These are phyloP conservation scores for Nitzschia sp. DNA, from an alignment of 108 stramenopile genomes.

Conservation along the genomic window DNA sequence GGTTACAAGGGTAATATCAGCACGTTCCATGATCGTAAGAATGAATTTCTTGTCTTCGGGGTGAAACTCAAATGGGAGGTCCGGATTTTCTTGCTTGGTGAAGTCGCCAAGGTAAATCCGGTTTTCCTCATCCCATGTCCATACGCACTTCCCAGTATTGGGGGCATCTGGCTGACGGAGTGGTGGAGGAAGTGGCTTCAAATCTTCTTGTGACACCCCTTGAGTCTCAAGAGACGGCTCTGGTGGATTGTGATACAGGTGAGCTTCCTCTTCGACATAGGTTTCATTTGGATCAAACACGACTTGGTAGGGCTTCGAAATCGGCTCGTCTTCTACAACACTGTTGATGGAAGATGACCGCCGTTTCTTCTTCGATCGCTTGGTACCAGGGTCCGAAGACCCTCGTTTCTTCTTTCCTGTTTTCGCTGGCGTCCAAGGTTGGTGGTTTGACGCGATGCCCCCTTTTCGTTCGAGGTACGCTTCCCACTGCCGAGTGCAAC, in stretches of 20 bases:
- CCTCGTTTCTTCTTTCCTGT: neutral
- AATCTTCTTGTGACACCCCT: conserved; percentile 24
- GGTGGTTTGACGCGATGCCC: too few relatives aligned
- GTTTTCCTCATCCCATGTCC: conserved; percentile 57
- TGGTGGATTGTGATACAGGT: conserved; percentile 59
- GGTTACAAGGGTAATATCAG: conserved; percentile 68
- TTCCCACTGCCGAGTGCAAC: neutral
- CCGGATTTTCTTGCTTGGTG: neutral
- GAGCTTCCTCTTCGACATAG: conserved; percentile 63
- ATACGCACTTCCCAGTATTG: conserved; percentile 46
- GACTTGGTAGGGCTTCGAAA: neutral
- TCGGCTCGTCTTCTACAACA: neutral
- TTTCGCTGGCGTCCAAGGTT: too few relatives aligned
- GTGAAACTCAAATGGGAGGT: neutral
- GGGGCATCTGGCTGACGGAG: conserved; percentile 45
- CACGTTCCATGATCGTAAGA: conserved; percentile 64
- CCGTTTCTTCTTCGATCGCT: neutral
- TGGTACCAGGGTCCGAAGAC: neutral
- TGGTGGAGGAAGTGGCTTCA: conserved; percentile 49
- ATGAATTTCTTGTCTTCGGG: conserved; percentile 53
- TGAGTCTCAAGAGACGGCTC: conserved; percentile 31
- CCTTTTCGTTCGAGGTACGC: neutral
- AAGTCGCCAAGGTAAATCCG: conserved; percentile 65
- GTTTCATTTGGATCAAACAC: conserved; percentile 21
- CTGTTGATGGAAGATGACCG: neutral